Evolutionary conservation across 1,284 basidiomycete species (phyloP).

Genomic region (Pseudozyma tsukubaensis): DNA sequence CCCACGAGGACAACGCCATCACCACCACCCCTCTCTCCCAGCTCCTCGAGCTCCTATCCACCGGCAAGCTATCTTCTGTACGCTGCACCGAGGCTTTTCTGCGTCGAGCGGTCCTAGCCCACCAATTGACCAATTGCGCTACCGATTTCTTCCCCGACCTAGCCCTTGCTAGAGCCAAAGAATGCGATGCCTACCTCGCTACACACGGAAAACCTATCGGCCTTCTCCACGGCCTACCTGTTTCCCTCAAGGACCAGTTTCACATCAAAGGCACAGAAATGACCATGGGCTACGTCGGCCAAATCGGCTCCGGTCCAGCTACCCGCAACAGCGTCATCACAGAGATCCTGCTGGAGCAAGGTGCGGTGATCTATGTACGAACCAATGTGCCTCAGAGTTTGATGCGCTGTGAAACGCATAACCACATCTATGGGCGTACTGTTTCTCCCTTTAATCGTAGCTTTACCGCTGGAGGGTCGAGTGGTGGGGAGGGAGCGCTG

Average conservation of each 20-base stretch:
- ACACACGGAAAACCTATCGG: constrained; percentile 76
- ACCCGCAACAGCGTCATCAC: constrained; percentile 18
- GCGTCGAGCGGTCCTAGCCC: constrained; percentile 37
- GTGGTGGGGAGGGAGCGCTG: constrained; percentile 82
- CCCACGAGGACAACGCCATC: constrained; percentile 41
- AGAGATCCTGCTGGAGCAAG: constrained; percentile 77
- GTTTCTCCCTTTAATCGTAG: constrained; percentile 77
- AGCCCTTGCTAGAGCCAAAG: constrained; percentile 75
- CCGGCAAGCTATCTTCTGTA: constrained; percentile 34
- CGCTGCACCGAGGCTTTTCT: constrained; percentile 43
- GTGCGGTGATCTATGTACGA: constrained; percentile 82
- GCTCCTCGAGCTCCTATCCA: constrained; percentile 26
- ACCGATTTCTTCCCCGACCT: constrained; percentile 69
- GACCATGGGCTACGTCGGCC: constrained; percentile 79
- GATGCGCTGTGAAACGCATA: constrained; percentile 84
- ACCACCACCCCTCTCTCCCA: constrained; percentile 39
- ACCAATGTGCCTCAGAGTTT: constrained; percentile 84
- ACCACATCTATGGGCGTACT: constrained; percentile 82
- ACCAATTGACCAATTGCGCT: constrained; percentile 49
- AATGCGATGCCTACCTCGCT: constrained; percentile 77
- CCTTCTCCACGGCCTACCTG: constrained; percentile 75
- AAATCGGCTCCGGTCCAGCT: constrained; percentile 15
- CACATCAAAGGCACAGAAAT: constrained; percentile 78
- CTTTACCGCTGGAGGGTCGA: constrained; percentile 80
- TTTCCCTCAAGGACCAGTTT: constrained; percentile 76